Percentiles rank a stretch among this genome's conserved stretches.
These are phyloP conservation scores for Calonectria pteridis DNA, from an alignment of 2,329 filamentous ascomycete species.

Conservation along the genomic window DNA sequence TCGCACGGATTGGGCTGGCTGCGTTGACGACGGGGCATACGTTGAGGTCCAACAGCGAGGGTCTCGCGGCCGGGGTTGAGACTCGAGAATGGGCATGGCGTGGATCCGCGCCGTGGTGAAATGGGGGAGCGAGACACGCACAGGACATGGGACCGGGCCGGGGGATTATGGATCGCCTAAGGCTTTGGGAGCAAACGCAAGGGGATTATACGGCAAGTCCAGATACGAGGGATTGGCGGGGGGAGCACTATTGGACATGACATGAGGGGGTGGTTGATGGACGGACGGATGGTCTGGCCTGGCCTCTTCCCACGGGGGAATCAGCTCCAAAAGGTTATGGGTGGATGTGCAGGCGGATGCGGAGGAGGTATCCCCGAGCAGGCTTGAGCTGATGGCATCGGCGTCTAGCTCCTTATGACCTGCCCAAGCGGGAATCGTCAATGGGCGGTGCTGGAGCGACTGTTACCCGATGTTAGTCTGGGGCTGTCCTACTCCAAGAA, in stretches of 20 bases:
- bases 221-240: background rate
- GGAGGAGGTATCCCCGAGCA: background rate
- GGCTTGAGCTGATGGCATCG: background rate
- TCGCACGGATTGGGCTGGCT: background rate
- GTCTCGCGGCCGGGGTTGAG: background rate
- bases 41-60: background rate
- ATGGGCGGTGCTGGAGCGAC: background rate
- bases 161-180: background rate
- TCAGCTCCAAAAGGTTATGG: background rate
- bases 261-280: background rate
- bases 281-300: background rate
- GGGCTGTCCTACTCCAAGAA: background rate
- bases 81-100: slow-evolving; percentile 5
- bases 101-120: background rate
- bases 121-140: background rate
- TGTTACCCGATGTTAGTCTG: slow-evolving; percentile 2
- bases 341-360: background rate
- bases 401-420: background rate
- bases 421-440: background rate
- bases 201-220: background rate
- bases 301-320: background rate
- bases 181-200: background rate
- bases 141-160: background rate
- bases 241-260: background rate
- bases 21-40: background rate